Evolutionary conservation across 306 rosid species (phyloP).

Genomic region (Castanea sativa): DNA sequence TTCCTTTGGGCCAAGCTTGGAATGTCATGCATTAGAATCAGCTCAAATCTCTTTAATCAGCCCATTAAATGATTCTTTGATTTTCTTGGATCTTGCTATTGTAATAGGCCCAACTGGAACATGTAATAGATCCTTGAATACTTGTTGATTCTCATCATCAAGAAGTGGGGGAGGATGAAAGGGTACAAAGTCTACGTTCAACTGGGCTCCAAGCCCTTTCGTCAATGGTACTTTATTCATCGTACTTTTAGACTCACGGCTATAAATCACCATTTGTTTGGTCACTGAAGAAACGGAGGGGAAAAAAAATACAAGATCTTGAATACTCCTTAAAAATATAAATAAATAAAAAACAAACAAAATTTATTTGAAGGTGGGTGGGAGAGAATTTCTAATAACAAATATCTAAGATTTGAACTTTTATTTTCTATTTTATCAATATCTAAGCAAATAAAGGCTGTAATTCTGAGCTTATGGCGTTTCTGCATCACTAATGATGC

Average conservation of each 20-base stretch:
- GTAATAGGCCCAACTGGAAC: no score
- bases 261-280: neutral
- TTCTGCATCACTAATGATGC: neutral
- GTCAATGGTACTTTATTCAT: constrained; percentile 62
- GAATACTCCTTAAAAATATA: neutral
- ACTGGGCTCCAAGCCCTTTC: constrained; percentile 84
- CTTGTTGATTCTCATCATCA: no score
- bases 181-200: constrained; percentile 44
- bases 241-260: neutral
- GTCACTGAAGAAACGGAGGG: neutral
- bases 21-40: no score
- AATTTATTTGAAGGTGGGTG: neutral
- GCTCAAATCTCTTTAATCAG: no score
- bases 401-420: neutral
- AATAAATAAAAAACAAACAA: no score
- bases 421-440: neutral
- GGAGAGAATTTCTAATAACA: neutral
- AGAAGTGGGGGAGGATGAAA: constrained; percentile 74
- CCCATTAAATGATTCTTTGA: no score
- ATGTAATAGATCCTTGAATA: no score
- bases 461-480: neutral
- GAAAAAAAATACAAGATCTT: neutral
- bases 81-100: no score
- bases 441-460: neutral
- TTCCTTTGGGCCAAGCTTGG: no score